A percentile compares a stretch with the other conserved stretches of the same genome.
These are phyloP conservation scores for Sanghuangporus weigelae DNA, from an alignment of 1,284 basidiomycete genomes.

Conservation along the genomic window DNA sequence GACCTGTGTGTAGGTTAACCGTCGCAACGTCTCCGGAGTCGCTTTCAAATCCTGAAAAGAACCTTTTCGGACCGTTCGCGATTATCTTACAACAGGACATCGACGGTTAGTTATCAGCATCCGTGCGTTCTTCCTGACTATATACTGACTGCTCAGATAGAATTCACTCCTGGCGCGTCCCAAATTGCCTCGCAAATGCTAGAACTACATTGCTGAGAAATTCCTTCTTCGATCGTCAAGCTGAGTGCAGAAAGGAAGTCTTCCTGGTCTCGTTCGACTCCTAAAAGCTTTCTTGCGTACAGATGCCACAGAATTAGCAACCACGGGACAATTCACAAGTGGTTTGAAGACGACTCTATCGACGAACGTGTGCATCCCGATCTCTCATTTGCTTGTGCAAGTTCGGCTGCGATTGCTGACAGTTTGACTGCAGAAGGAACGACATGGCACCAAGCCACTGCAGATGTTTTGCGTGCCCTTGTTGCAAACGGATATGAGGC, in stretches of 20 bases:
- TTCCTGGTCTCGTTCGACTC: conserved; percentile 89
- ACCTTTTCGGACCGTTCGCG: too few relatives aligned
- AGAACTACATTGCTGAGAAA: conserved; percentile 61
- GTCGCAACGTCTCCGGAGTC: too few relatives aligned
- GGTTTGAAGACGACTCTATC: conserved; percentile 94
- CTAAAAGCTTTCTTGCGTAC: conserved; percentile 80
- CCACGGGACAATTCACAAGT: conserved; percentile 67
- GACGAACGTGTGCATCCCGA: conserved; percentile 95
- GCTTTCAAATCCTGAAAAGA: too few relatives aligned
- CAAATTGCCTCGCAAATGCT: conserved; percentile 97
- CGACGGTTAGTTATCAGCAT: too few relatives aligned
- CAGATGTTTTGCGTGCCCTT: conserved; percentile 87
- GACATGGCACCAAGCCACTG: conserved; percentile 88
- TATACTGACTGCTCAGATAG: too few relatives aligned
- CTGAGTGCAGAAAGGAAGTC: conserved; percentile 95
- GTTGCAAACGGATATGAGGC: conserved; percentile 74
- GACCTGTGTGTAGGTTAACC: too few relatives aligned
- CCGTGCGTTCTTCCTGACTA: too few relatives aligned
- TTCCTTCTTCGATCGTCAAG: conserved; percentile 82
- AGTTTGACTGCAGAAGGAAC: conserved; percentile 46
- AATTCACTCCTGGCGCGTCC: too few relatives aligned
- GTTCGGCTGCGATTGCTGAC: conserved; percentile 33
- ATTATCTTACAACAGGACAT: too few relatives aligned
- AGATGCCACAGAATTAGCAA: conserved; percentile 68
- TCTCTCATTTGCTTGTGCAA: conserved; percentile 61